Evolutionary conservation across 768 basidiomycete species (phyloP), one percentile per base, ranked within the genome.

Genomic region (Pisolithus tinctorius): DNA sequence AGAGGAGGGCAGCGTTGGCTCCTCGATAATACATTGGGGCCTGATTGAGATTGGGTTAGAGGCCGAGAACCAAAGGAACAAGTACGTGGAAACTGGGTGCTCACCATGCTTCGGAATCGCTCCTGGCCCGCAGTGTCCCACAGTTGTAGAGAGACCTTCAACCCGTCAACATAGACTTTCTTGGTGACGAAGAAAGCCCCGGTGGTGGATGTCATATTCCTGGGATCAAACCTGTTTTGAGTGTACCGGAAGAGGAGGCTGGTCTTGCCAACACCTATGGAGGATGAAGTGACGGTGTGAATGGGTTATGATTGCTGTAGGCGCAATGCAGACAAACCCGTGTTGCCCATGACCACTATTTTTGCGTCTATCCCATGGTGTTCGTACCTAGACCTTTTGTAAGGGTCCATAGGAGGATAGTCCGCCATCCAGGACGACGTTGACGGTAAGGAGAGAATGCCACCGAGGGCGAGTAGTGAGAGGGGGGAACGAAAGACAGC

Each of bases 21-120:
- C 92, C 92, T 71, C 92, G 84, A 78, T 94, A 94, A 74, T 94
- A 95, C 86, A 95, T 93, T 59, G 90, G 91, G 60, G 93, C 93
- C 91, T 91, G 60, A 45, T 42, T 42, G 42, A 20, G 42, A 51
- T 61, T 49, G 57, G 4, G 43, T 45, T 14, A 30, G 43, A 25
- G 25, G 59, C 43, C 11, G 34, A 34, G 11, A 34, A 11, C 11
- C 34, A 11, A 49, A 54, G 26, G 20, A 45, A 45, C 38, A 47
- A 44, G 36, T 6, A 27, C 23, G 25, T 45, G 30, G 44, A 25
- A 14, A 45, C 13, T 38, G 20, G 43, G 46, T 20, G 70, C 81
- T 40, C 54, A 88, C 88, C 88, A 93, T 90, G 63, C 86, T 88
- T 55, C 92, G 79, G 67, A 93, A 94, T 55, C 92, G 75, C 74